Conservation (phyloP, 306 rosid species). For the Acacia melanoxylon region DNA sequence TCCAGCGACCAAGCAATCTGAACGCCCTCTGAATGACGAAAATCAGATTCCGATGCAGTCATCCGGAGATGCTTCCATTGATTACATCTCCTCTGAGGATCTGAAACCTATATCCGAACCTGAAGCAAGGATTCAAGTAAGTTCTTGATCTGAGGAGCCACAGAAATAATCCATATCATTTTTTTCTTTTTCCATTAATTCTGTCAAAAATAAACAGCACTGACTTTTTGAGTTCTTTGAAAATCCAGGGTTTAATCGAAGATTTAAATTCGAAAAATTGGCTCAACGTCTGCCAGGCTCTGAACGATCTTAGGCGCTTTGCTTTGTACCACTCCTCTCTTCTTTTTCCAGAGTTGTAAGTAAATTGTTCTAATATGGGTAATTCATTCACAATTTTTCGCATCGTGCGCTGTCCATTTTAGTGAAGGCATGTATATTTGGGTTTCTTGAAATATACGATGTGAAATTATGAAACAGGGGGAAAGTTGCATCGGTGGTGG, state of each 20-base stretch:
- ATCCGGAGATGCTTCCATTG: constrained; percentile 58
- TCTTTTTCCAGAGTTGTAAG: constrained; percentile 59
- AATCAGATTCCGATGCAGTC: constrained; percentile 53
- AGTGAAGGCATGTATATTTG: not conserved
- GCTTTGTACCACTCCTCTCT: constrained; percentile 62
- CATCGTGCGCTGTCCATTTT: not conserved
- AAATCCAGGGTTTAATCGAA: constrained; percentile 58
- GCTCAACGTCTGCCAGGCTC: constrained; percentile 70
- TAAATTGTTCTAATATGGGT: not conserved
- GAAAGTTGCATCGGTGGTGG: constrained; percentile 60
- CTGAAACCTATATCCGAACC: constrained; percentile 72
- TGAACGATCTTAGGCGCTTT: constrained; percentile 72
- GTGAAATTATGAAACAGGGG: constrained; percentile 45
- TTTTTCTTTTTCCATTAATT: not conserved
- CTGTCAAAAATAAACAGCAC: not conserved
- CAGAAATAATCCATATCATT: not conserved
- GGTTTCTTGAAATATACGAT: constrained; percentile 21
- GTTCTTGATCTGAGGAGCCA: not conserved
- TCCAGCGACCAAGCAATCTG: constrained; percentile 47
- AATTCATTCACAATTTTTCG: not conserved
- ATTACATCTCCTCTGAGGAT: constrained; percentile 69
- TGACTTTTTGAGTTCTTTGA: not conserved
- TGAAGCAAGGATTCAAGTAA: constrained; percentile 62
- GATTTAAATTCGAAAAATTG: constrained; percentile 79
- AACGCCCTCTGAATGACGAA: constrained; percentile 46